phyloP scores from a whole-genome alignment of 768 basidiomycete species.

The Tulasnella sp. region DNA sequence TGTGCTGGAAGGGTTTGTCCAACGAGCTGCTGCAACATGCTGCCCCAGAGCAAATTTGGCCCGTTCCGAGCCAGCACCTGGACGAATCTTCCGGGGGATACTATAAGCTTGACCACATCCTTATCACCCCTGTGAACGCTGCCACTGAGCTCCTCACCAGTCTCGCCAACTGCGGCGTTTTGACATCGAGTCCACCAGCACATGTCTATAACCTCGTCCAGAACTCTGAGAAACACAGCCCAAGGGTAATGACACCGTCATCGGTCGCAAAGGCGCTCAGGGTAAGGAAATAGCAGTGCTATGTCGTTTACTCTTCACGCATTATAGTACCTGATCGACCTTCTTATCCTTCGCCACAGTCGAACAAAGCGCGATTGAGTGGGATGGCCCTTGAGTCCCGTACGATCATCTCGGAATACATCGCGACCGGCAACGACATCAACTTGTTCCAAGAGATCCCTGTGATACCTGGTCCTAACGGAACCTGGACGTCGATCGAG shows the following conservation, averaged over 20 bases:
- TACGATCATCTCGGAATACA: no score
- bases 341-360: not conserved
- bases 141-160: not conserved
- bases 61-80: not conserved
- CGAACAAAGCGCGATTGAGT: not conserved
- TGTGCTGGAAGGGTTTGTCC: constrained; percentile 36
- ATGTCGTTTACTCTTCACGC: no score
- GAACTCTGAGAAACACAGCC: no score
- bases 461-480: not conserved
- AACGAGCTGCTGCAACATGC: constrained; percentile 27
- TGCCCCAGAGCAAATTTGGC: not conserved
- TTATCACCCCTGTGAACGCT: not conserved
- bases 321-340: no score
- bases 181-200: not conserved
- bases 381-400: no score
- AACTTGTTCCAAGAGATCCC: not conserved
- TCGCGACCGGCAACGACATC: not conserved
- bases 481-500: not conserved
- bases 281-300: not conserved
- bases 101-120: not conserved
- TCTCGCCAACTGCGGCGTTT: not conserved
- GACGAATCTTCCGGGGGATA: not conserved
- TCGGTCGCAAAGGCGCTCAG: not conserved
- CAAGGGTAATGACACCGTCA: not conserved
- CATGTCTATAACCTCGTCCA: no score